These are phyloP conservation scores for Clonostachys rosea DNA, from an alignment of 2,329 filamentous ascomycete species.

Conservation along the genomic window DNA sequence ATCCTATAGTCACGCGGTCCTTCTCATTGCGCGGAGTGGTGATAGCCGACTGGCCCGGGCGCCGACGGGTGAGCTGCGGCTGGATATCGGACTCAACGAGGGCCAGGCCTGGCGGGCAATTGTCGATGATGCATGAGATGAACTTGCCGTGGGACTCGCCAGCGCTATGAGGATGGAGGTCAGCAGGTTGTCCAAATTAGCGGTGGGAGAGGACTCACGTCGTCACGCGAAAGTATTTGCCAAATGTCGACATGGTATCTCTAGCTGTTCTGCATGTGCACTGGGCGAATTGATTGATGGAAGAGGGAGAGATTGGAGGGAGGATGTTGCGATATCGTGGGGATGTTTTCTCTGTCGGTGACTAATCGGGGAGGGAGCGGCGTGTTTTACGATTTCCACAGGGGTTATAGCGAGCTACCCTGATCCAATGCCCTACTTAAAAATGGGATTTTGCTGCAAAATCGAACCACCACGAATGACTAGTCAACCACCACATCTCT, in stretches of 20 bases:
- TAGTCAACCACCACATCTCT: too few species aligned
- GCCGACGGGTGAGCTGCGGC: slow-evolving; percentile 85
- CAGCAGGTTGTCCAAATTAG: neutral
- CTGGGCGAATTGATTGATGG: neutral
- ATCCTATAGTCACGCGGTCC: slow-evolving; percentile 87
- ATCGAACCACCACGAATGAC: too few species aligned
- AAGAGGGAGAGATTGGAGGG: neutral
- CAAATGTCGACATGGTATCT: slow-evolving; percentile 76
- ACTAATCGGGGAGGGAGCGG: neutral
- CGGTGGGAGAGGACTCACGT: slow-evolving; percentile 52
- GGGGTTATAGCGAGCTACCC: neutral
- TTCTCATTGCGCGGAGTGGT: slow-evolving; percentile 93
- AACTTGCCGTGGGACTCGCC: slow-evolving; percentile 79
- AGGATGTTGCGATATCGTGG: neutral
- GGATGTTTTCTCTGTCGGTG: neutral
- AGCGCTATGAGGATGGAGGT: slow-evolving; percentile 23
- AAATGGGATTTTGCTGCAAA: too few species aligned
- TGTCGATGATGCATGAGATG: slow-evolving; percentile 93
- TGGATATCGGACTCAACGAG: slow-evolving; percentile 87
- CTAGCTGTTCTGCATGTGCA: neutral
- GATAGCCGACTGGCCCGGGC: slow-evolving; percentile 84
- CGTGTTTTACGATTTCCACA: neutral
- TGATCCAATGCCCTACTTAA: neutral
- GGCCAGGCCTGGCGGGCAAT: slow-evolving; percentile 80
- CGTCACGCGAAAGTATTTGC: slow-evolving; percentile 74